These are phyloP conservation scores for Phoenix roebelenii DNA, from an alignment of 176 grass and related monocot species.

Conservation along the genomic window DNA sequence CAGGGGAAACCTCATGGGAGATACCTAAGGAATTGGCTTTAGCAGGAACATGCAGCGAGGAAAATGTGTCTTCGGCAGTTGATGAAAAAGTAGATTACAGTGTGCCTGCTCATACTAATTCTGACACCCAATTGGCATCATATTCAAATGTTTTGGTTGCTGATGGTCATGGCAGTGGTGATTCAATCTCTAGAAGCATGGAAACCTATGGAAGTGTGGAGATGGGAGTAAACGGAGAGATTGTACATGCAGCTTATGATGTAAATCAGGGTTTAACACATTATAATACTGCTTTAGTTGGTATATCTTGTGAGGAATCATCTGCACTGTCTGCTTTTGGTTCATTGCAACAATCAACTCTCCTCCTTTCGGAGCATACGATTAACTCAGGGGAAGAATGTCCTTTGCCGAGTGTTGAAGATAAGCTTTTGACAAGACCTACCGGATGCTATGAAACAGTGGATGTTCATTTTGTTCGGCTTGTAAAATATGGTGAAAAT, in stretches of 20 bases:
- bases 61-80: conserved; percentile 13
- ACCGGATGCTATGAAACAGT: conserved; percentile 20
- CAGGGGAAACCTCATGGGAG: conserved; percentile 97
- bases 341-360: not conserved
- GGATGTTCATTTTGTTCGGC: conserved; percentile 63
- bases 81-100: conserved; percentile 27
- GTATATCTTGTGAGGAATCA: too few relatives aligned
- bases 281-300: too few relatives aligned
- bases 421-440: conserved; percentile 5
- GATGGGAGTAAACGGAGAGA: conserved; percentile 21
- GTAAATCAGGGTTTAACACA: not conserved
- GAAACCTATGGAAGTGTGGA: conserved; percentile 33
- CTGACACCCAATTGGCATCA: conserved; percentile 25
- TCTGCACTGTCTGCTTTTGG: too few relatives aligned
- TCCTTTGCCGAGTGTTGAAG: conserved; percentile 1
- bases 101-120: conserved; percentile 25
- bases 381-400: not conserved
- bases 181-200: not conserved
- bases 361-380: not conserved
- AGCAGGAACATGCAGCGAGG: not conserved
- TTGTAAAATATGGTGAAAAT: conserved; percentile 71
- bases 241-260: conserved; percentile 10
- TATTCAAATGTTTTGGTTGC: conserved; percentile 33
- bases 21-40: conserved; percentile 43
- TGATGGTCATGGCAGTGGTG: conserved; percentile 20